These are phyloP conservation scores for Amoebophrya sp. DNA, from an alignment of 169 alveolate genomes.

Conservation along the genomic window DNA sequence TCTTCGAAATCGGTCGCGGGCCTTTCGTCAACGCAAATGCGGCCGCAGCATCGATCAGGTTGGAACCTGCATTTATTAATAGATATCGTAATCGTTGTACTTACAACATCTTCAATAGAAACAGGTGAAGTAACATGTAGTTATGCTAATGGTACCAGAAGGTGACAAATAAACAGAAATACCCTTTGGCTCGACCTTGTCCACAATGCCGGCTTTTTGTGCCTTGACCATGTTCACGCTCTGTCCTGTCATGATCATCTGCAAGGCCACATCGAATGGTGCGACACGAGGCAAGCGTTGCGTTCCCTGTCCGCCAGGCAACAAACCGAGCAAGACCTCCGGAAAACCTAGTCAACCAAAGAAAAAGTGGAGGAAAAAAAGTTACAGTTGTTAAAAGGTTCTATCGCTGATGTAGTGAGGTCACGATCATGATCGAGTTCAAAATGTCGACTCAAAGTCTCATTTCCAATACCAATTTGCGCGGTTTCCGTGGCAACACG, in stretches of 20 bases:
- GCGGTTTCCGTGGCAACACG: constrained; percentile 39
- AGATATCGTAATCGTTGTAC: no score
- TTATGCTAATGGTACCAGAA: no score
- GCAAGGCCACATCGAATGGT: constrained; percentile 42
- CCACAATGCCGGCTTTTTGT: background rate
- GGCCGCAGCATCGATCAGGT: constrained; percentile 48
- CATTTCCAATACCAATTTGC: no score
- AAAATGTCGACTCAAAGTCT: no score
- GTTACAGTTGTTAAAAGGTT: no score
- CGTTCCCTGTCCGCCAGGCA: constrained; percentile 52
- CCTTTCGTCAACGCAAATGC: constrained; percentile 40
- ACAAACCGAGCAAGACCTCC: constrained; percentile 47
- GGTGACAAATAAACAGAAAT: no score
- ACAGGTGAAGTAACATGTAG: no score
- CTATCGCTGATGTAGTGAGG: no score
- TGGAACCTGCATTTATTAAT: no score
- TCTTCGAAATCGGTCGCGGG: constrained; percentile 44
- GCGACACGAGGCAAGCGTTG: constrained; percentile 52
- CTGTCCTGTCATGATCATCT: constrained; percentile 44
- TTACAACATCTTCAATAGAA: no score
- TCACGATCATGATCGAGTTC: no score
- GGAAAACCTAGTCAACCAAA: constrained; percentile 45
- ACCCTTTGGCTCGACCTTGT: constrained; percentile 6
- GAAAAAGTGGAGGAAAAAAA: background rate
- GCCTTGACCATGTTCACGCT: constrained; percentile 32